These are phyloP conservation scores for Neonectria neomacrospora DNA, from an alignment of 2,329 filamentous ascomycete genomes.

Conservation along the genomic window DNA sequence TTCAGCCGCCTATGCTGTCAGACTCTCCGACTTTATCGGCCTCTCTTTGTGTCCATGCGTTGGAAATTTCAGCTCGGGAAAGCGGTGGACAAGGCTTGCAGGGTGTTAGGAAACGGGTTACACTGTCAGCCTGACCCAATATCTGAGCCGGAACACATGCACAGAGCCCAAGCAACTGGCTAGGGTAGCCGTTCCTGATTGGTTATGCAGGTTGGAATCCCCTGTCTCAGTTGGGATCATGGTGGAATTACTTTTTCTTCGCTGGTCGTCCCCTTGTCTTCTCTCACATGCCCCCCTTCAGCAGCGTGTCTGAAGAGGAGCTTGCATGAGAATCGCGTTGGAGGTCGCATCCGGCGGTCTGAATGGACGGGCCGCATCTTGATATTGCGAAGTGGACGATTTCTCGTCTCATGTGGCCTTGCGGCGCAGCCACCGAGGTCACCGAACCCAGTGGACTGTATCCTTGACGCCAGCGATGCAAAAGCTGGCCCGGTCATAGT, in stretches of 20 bases:
- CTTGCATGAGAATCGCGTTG: background rate
- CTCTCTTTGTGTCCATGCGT: background rate
- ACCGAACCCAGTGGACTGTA: constrained; percentile 27
- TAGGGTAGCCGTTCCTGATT: constrained; percentile 36
- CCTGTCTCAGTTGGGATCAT: constrained; percentile 28
- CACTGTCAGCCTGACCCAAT: constrained; percentile 25
- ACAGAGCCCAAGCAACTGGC: constrained; percentile 29
- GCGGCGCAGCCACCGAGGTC: constrained; percentile 21
- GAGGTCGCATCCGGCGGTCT: background rate
- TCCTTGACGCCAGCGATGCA: constrained; percentile 26
- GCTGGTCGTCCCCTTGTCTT: background rate
- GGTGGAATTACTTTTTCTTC: constrained; percentile 32
- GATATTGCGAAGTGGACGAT: constrained; percentile 1
- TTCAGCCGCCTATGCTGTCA: constrained; percentile 13
- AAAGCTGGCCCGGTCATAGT: constrained; percentile 22
- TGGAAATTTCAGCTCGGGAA: background rate
- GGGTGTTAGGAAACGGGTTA: constrained; percentile 28
- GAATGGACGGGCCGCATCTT: background rate
- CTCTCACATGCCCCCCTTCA: constrained; percentile 7
- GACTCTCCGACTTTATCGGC: constrained; percentile 5
- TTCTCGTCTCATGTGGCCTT: constrained; percentile 18
- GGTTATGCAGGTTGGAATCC: constrained; percentile 27
- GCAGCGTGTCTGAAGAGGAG: constrained; percentile 12
- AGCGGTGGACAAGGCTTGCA: constrained; percentile 1
- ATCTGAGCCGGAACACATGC: constrained; percentile 24